Percentiles rank a stretch among this genome's conserved stretches.
These are phyloP conservation scores for Talaromyces stipitatus DNA, from an alignment of 495 filamentous ascomycete species.

Conservation along the genomic window DNA sequence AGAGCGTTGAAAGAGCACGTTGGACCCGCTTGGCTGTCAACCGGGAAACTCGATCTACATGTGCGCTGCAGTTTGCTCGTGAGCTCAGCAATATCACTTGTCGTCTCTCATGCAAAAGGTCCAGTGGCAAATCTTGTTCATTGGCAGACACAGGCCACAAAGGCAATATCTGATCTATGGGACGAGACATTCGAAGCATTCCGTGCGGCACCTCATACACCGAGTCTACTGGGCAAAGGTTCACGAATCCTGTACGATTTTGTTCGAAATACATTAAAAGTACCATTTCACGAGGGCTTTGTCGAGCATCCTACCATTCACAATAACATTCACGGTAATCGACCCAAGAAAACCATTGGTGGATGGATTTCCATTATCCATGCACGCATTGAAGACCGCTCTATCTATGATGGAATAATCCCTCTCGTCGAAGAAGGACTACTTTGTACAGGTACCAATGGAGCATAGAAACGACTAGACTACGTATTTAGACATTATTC, in stretches of 20 bases:
- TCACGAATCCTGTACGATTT: slow-evolving; percentile 14
- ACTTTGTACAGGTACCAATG: too few species aligned
- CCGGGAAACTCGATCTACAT: neutral
- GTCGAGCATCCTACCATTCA: slow-evolving; percentile 17
- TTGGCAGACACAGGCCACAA: slow-evolving; percentile 13
- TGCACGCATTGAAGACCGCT: slow-evolving; percentile 12
- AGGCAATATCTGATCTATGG: slow-evolving; percentile 5
- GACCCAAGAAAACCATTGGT: slow-evolving; percentile 18
- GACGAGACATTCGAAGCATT: slow-evolving; percentile 8
- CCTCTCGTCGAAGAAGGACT: too few species aligned
- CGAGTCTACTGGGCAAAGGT: slow-evolving; percentile 13
- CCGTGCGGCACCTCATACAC: slow-evolving; percentile 11
- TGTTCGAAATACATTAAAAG: slow-evolving; percentile 14
- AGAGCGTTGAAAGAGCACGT: neutral
- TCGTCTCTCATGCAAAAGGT: neutral
- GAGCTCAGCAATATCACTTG: neutral
- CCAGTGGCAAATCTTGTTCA: neutral
- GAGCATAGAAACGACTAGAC: too few species aligned
- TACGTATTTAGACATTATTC: too few species aligned
- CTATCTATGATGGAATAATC: neutral
- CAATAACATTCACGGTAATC: slow-evolving; percentile 8
- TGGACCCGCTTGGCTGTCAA: neutral
- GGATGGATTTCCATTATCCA: slow-evolving; percentile 23
- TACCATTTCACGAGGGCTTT: slow-evolving; percentile 23
- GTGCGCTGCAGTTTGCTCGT: neutral